Evolutionary conservation across 2,329 filamentous ascomycete species (phyloP).

Genomic region (Penicillium sp.): DNA sequence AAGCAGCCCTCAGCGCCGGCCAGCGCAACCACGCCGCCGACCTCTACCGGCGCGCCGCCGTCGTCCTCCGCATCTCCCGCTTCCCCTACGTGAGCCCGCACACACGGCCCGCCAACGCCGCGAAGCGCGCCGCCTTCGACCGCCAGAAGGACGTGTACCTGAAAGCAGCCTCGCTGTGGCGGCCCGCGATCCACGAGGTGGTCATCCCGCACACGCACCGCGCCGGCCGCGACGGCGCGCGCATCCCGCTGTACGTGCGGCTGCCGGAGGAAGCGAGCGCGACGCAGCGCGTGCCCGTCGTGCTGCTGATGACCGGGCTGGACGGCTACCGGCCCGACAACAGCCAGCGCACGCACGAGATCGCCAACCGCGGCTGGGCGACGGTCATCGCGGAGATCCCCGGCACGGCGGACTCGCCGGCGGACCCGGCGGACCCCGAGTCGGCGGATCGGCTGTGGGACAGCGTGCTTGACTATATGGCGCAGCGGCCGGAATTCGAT

Average conservation of each 20-base stretch:
- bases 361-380: constrained; percentile 62
- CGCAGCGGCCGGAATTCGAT: constrained; percentile 52
- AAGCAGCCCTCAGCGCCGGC: constrained; percentile 49
- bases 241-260: constrained; percentile 65
- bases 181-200: constrained; percentile 60
- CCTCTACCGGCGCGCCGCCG: constrained; percentile 67
- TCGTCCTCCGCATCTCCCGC: constrained; percentile 69
- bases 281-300: constrained; percentile 48
- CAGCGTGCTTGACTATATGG: constrained; percentile 62
- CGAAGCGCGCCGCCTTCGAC: constrained; percentile 63
- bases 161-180: constrained; percentile 56
- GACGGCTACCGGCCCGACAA: constrained; percentile 59
- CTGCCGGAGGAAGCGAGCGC: constrained; percentile 50
- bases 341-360: constrained; percentile 57
- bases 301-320: constrained; percentile 58
- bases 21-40: constrained; percentile 56
- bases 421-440: constrained; percentile 58
- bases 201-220: constrained; percentile 58
- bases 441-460: constrained; percentile 62
- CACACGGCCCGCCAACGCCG: constrained; percentile 23
- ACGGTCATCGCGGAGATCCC: constrained; percentile 63
- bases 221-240: constrained; percentile 50
- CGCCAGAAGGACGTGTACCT: constrained; percentile 63
- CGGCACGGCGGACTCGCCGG: constrained; percentile 65
- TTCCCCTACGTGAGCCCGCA: constrained; percentile 55